Conservation (phyloP, 2,329 filamentous ascomycete species). For the Sphaerulina musiva region DNA sequence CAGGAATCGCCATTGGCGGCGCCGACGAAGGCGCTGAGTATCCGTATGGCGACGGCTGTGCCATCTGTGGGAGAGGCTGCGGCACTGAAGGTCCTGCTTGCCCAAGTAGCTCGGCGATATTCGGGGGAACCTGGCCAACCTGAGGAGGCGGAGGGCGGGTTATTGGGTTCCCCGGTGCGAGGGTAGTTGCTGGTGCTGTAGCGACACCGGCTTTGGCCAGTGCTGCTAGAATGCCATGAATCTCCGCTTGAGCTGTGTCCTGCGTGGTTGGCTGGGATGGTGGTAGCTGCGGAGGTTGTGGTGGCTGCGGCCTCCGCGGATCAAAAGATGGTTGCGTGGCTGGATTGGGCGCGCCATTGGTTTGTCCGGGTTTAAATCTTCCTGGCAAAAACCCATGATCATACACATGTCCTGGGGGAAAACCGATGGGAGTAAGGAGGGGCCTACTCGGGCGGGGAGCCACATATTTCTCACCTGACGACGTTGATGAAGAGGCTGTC, state of each 20-base stretch:
- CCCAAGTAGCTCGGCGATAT: constrained; percentile 26
- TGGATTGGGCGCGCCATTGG: constrained; percentile 14
- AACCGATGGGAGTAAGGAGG: constrained; percentile 27
- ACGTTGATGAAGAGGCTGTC: neutral
- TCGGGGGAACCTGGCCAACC: constrained; percentile 22
- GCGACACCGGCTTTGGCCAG: constrained; percentile 27
- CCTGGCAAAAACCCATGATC: constrained; percentile 28
- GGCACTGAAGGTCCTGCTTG: constrained; percentile 18
- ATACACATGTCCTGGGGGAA: constrained; percentile 29
- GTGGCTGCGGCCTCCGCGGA: constrained; percentile 11
- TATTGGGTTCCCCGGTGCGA: too few relatives aligned
- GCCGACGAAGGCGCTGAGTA: constrained; percentile 18
- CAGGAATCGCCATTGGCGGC: constrained; percentile 12
- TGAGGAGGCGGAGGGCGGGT: neutral
- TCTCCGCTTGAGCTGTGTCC: constrained; percentile 27
- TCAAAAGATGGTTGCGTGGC: constrained; percentile 9
- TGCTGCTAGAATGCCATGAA: constrained; percentile 34
- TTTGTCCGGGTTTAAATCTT: constrained; percentile 11
- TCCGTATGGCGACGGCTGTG: constrained; percentile 14
- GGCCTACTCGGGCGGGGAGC: constrained; percentile 29
- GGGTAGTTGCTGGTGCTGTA: constrained; percentile 20
- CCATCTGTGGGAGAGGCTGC: constrained; percentile 4
- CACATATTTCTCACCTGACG: constrained; percentile 27
- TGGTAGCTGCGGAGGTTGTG: constrained; percentile 1
- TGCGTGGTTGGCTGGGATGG: constrained; percentile 13